phyloP scores from a whole-genome alignment of 2,329 filamentous ascomycete species.

The Diaporthe caulivora region DNA sequence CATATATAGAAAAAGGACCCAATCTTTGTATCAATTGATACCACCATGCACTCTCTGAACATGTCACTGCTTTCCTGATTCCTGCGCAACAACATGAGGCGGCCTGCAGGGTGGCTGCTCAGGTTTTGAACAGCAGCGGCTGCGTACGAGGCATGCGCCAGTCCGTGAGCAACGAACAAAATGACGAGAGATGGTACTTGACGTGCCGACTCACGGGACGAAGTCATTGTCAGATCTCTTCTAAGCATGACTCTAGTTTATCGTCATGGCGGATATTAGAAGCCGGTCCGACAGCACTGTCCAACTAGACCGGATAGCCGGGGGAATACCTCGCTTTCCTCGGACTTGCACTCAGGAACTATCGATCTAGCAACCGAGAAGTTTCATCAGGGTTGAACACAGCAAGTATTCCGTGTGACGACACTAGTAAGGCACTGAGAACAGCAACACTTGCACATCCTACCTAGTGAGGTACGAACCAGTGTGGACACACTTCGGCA shows the following conservation, averaged over 20 bases:
- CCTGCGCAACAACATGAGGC: not conserved
- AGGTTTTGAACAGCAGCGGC: conserved; percentile 9
- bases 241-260: not conserved
- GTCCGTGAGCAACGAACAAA: not conserved
- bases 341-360: not conserved
- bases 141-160: not conserved
- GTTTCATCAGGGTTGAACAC: not conserved
- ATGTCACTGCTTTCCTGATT: not conserved
- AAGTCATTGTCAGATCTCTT: not conserved
- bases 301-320: not conserved
- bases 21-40: conserved; percentile 25
- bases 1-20: conserved; percentile 15
- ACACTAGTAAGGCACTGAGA: not conserved
- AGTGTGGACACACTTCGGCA: not conserved
- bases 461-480: not conserved
- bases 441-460: not conserved
- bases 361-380: not conserved
- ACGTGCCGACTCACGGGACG: not conserved
- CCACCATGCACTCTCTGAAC: not conserved
- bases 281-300: not conserved
- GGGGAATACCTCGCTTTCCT: conserved; percentile 1
- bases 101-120: not conserved
- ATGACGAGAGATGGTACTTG: not conserved
- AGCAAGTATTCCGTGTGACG: not conserved
- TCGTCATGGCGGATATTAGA: not conserved